These are phyloP conservation scores for Ananas comosus DNA, from an alignment of 176 grass and related monocot genomes.

Conservation along the genomic window DNA sequence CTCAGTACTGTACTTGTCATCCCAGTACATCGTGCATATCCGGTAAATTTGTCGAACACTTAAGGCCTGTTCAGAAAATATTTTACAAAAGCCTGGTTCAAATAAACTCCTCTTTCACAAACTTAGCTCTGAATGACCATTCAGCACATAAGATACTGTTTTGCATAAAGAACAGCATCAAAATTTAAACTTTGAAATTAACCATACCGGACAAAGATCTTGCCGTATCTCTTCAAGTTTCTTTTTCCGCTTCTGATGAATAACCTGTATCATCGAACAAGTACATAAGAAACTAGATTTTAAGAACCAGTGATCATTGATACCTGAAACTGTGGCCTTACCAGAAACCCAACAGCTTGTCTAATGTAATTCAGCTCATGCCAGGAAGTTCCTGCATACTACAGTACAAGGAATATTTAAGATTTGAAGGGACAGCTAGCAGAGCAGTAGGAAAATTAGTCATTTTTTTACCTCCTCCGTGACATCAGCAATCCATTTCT, in stretches of 20 bases:
- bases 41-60: slow-evolving; percentile 94
- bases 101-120: neutral
- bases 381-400: slow-evolving; percentile 95
- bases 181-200: no score
- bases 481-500: slow-evolving; percentile 93
- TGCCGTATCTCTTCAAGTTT: slow-evolving; percentile 74
- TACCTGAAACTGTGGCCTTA: neutral
- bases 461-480: slow-evolving; percentile 51
- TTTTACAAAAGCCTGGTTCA: neutral
- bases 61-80: slow-evolving; percentile 46
- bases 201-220: slow-evolving; percentile 89
- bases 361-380: slow-evolving; percentile 98
- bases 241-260: slow-evolving; percentile 97
- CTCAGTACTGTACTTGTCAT: slow-evolving; percentile 81
- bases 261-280: slow-evolving; percentile 47
- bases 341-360: slow-evolving; percentile 95
- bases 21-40: slow-evolving; percentile 99
- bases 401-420: slow-evolving; percentile 19
- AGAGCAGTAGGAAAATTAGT: slow-evolving; percentile 6
- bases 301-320: neutral
- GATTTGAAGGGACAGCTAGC: slow-evolving; percentile 8
- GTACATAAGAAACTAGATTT: slow-evolving; percentile 13
- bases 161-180: neutral
- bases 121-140: neutral
- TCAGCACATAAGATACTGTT: neutral